phyloP scores from a whole-genome alignment of 805 yeast genomes.

The Monosporozyma yasuniensis region DNA sequence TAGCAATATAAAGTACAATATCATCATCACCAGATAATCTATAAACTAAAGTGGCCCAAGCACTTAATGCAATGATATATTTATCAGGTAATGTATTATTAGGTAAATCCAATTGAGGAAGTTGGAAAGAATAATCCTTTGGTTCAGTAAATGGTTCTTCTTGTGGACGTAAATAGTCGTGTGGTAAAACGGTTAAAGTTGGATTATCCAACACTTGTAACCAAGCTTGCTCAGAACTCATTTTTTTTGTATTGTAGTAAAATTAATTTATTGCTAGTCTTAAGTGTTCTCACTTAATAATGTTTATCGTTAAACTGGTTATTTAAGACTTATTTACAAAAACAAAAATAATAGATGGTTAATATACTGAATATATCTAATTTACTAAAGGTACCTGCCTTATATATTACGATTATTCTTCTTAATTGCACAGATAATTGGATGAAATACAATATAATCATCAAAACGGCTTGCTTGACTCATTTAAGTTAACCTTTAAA shows the following conservation, averaged over 20 bases:
- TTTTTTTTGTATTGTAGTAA: neutral
- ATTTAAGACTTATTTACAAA: neutral
- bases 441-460: neutral
- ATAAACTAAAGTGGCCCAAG: slow-evolving; percentile 60
- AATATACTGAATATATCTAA: neutral
- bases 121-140: slow-evolving; percentile 31
- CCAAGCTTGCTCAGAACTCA: slow-evolving; percentile 37
- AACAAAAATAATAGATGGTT: neutral
- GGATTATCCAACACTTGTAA: slow-evolving; percentile 59
- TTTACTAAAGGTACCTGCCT: neutral
- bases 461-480: neutral
- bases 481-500: neutral
- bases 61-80: slow-evolving; percentile 52
- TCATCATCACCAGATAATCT: slow-evolving; percentile 93
- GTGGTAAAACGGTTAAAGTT: slow-evolving; percentile 80
- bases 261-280: neutral
- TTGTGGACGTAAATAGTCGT: slow-evolving; percentile 74
- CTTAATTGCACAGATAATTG: neutral
- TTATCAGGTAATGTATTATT: slow-evolving; percentile 14
- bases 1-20: slow-evolving; percentile 55
- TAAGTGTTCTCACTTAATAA: neutral
- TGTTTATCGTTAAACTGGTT: neutral
- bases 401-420: neutral
- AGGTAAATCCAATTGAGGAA: slow-evolving; percentile 27
- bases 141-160: slow-evolving; percentile 62